These are phyloP conservation scores for Aschersonia sp. DNA, from an alignment of 2,329 filamentous ascomycete genomes.

Conservation along the genomic window DNA sequence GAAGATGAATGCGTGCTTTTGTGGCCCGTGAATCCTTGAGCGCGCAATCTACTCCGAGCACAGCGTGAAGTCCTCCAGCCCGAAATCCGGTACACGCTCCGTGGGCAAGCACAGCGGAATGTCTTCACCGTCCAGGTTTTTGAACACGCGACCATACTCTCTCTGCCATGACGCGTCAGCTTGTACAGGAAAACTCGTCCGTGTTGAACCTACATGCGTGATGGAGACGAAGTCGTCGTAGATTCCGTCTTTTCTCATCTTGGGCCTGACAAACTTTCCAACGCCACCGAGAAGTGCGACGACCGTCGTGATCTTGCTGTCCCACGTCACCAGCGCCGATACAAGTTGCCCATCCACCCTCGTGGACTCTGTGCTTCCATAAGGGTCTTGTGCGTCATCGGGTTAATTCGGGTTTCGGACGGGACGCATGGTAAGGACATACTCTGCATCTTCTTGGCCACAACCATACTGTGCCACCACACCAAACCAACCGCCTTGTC, in stretches of 20 bases:
- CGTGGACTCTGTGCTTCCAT: slow-evolving; percentile 23
- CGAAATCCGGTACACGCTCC: slow-evolving; percentile 10
- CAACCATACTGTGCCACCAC: slow-evolving; percentile 27
- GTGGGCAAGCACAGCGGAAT: slow-evolving; percentile 14
- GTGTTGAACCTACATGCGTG: slow-evolving; percentile 9
- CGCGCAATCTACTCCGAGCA: slow-evolving; percentile 1
- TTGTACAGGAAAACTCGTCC: background rate
- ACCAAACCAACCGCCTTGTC: slow-evolving; percentile 22
- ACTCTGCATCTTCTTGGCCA: slow-evolving; percentile 29
- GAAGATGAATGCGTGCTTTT: background rate
- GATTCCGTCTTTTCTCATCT: slow-evolving; percentile 20
- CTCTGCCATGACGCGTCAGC: slow-evolving; percentile 3
- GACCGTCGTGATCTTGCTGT: slow-evolving; percentile 27
- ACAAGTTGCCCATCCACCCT: slow-evolving; percentile 22
- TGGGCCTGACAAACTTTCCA: slow-evolving; percentile 19
- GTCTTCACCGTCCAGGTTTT: slow-evolving; percentile 11
- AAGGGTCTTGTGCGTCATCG: slow-evolving; percentile 14
- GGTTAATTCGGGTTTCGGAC: background rate
- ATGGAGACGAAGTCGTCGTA: slow-evolving; percentile 21
- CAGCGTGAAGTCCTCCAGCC: slow-evolving; percentile 12
- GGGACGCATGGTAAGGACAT: slow-evolving; percentile 1
- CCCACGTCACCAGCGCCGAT: slow-evolving; percentile 26
- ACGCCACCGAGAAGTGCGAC: slow-evolving; percentile 23
- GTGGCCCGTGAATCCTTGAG: background rate
- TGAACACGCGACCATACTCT: slow-evolving; percentile 16